Base-by-base conservation (phyloP, 495 filamentous ascomycete species). In the Lepidopterella palustris region DNA sequence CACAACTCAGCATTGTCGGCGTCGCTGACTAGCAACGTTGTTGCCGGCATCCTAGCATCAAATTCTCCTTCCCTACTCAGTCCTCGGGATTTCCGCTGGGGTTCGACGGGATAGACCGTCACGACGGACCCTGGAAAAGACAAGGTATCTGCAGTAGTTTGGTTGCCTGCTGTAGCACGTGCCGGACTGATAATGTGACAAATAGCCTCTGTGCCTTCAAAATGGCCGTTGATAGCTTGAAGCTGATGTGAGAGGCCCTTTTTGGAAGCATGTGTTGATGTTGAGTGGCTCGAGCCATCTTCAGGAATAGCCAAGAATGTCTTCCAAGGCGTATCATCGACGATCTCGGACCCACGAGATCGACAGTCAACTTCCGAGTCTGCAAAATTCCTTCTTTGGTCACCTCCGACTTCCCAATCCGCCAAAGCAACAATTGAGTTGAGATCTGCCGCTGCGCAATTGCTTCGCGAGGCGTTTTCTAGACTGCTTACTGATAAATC, bases 321-420 rank as follows among this genome's bases (percentile, higher is more conserved):
- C 45, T 52, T 63, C 64, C 60, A 67, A 1, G 49, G 39, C 35
- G 25, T 35, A 42, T 63, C 57, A 61, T 66, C 63, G 60, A 57
- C 47, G 55, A 59, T 62, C 31, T 24, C 8, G 51, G 53, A 13
- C 9, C 23, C 52, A 23, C 21, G 15, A 47, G 32, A 21, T 8
- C n/a, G 1, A 26, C 6, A n/a, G 28, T 52, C 25, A 20, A 31
- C 28, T 23, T 47, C 32, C 20, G 45, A 49, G 26, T 31, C 10
- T 11, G 35, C 35, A 13, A 42, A 11, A 42, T 60, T 21, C 25
- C 57, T 23, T 23, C 1, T 31, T 45, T 28, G 45, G 39, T 15
- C 15, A 32, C 6, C 28, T 50, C 23, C 26, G 6, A 25, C 42
- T 59, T 45, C 61, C n/a, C 47, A 51, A 20, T 24, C 10, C 47